Evolutionary conservation across 208 protist species (phyloP).

Genomic region (Acanthamoeba sp.): DNA sequence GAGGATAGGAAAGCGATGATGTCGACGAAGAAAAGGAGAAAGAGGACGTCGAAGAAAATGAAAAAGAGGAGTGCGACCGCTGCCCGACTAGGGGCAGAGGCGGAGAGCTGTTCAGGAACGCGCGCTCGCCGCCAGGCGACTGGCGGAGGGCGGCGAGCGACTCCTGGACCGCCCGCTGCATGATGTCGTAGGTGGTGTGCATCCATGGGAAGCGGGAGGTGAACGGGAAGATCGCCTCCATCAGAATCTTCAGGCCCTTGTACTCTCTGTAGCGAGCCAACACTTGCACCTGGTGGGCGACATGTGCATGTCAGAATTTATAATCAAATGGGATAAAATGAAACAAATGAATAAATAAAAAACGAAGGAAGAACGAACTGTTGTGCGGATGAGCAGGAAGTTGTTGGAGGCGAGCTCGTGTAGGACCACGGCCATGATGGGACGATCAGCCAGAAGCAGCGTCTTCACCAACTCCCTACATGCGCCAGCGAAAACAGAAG

Average conservation of each 20-base stretch:
- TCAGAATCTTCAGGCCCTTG: background rate
- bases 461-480: background rate
- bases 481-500: background rate
- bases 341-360: too few relatives aligned
- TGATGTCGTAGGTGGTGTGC: background rate
- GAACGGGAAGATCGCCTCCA: conserved; percentile 10
- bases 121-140: background rate
- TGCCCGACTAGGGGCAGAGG: background rate
- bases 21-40: too few relatives aligned
- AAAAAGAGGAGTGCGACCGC: background rate
- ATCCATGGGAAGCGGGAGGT: conserved; percentile 14
- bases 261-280: background rate
- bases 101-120: background rate
- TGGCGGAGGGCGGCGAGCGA: background rate
- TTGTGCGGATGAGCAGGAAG: conserved; percentile 1
- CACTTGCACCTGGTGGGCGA: conserved; percentile 15
- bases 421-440: background rate
- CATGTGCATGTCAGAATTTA: too few relatives aligned
- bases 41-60: too few relatives aligned
- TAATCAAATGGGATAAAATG: too few relatives aligned
- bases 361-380: background rate
- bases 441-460: background rate
- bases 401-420: conserved; percentile 30
- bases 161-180: background rate
- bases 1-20: too few relatives aligned